A percentile compares a stretch with the other conserved stretches of the same genome.
Conservation (phyloP, 2,329 filamentous ascomycete species). For the Colletotrichum orchidophilum region DNA sequence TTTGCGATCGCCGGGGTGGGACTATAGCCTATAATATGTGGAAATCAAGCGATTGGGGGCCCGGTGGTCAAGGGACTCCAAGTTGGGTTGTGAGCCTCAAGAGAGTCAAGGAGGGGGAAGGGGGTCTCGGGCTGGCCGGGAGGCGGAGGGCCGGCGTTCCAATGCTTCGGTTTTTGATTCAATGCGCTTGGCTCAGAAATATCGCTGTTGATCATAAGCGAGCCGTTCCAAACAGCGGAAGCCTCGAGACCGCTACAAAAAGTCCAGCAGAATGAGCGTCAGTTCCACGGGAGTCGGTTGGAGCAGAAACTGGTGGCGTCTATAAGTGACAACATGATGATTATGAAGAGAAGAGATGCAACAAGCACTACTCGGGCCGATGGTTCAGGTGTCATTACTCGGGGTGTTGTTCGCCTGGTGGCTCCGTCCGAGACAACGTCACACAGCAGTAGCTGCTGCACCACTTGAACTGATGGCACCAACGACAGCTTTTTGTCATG, state of each 20-base stretch:
- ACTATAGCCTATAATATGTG: background rate
- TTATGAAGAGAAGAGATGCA: background rate
- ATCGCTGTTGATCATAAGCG: background rate
- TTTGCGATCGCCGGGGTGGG: background rate
- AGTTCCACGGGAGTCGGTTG: too few relatives aligned
- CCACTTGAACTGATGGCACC: background rate
- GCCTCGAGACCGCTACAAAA: background rate
- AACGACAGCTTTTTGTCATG: background rate
- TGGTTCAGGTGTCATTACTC: background rate
- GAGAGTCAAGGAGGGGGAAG: background rate
- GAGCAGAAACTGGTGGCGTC: background rate
- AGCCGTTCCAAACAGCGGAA: background rate
- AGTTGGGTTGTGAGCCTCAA: background rate
- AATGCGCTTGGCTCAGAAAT: conserved; percentile 2
- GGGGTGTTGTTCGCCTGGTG: conserved; percentile 1
- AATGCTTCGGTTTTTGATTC: conserved; percentile 15
- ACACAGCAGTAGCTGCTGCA: background rate
- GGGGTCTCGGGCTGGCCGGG: conserved; percentile 24
- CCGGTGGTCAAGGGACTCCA: background rate
- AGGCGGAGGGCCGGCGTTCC: conserved; percentile 5
- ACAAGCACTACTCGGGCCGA: background rate
- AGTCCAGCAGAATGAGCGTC: background rate
- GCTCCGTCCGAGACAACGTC: background rate
- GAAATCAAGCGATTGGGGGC: conserved; percentile 1
- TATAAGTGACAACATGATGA: background rate